Evolutionary conservation across 176 grass and related monocot species (phyloP).

Genomic region (Carex parvula): DNA sequence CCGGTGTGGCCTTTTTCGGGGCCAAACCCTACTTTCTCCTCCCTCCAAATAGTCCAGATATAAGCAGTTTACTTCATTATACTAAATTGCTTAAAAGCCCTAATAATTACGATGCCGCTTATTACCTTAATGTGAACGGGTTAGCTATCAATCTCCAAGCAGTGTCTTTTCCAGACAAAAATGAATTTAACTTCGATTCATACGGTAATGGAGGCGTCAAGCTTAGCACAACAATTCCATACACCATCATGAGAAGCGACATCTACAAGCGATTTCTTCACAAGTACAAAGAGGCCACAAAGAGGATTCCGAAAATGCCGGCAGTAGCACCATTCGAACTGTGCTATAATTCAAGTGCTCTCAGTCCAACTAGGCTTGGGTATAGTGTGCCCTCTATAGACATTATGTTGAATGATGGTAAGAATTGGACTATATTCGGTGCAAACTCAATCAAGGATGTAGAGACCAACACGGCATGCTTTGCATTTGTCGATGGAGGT

Average conservation of each 20-base stretch:
- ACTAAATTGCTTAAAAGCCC: constrained; percentile 39
- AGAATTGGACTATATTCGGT: constrained; percentile 38
- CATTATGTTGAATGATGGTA: constrained; percentile 37
- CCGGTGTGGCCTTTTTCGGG: constrained; percentile 54
- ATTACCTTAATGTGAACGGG: constrained; percentile 39
- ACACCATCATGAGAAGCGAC: constrained; percentile 36
- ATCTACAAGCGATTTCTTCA: constrained; percentile 31
- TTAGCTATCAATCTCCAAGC: constrained; percentile 27
- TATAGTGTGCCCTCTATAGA: constrained; percentile 31
- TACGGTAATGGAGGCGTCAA: constrained; percentile 36
- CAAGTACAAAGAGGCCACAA: constrained; percentile 28
- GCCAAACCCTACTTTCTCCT: constrained; percentile 35
- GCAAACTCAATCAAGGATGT: constrained; percentile 37
- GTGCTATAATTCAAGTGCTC: constrained; percentile 32
- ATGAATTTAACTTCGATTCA: constrained; percentile 23
- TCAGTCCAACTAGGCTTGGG: constrained; percentile 26
- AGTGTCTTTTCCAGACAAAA: neutral
- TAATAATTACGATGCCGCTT: constrained; percentile 30
- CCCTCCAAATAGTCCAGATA: neutral
- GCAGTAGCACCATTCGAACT: constrained; percentile 39
- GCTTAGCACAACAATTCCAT: constrained; percentile 40
- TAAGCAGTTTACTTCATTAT: constrained; percentile 16
- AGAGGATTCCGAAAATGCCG: constrained; percentile 11
- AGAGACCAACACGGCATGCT: constrained; percentile 23
- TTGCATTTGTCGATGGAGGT: constrained; percentile 37